Percentiles rank a stretch among this genome's conserved stretches.
phyloP scores from a whole-genome alignment of 2,329 filamentous ascomycete species.

The Fusarium luffae region DNA sequence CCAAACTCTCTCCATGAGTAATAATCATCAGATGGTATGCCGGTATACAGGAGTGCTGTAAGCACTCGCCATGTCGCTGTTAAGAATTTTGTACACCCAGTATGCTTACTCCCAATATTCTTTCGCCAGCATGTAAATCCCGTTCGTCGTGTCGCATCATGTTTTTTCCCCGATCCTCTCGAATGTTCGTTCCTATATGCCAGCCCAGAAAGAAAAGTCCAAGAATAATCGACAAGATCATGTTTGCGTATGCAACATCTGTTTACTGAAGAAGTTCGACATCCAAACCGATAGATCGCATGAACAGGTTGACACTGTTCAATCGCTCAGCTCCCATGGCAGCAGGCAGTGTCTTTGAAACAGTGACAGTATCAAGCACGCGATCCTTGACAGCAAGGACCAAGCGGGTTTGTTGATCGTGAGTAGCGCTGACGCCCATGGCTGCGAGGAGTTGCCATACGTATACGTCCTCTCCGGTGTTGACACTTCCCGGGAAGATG shows the following conservation, averaged over 20 bases:
- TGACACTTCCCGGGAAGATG: slow-evolving; percentile 92
- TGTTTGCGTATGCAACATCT: slow-evolving; percentile 24
- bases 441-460: slow-evolving; percentile 98
- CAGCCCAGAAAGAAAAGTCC: slow-evolving; percentile 44
- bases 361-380: slow-evolving; percentile 92
- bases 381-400: slow-evolving; percentile 97
- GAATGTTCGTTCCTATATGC: slow-evolving; percentile 41
- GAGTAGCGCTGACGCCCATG: slow-evolving; percentile 91
- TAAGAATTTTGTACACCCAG: slow-evolving; percentile 41
- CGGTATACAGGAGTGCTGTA: slow-evolving; percentile 30
- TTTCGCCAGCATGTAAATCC: slow-evolving; percentile 38
- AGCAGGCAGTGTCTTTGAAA: slow-evolving; percentile 88
- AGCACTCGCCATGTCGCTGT: slow-evolving; percentile 33
- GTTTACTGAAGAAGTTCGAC: slow-evolving; percentile 74
- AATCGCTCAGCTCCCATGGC: slow-evolving; percentile 87
- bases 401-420: slow-evolving; percentile 93
- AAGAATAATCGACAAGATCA: slow-evolving; percentile 42
- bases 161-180: slow-evolving; percentile 36
- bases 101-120: slow-evolving; percentile 34
- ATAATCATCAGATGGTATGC: slow-evolving; percentile 33
- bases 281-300: slow-evolving; percentile 98
- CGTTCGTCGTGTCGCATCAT: slow-evolving; percentile 28
- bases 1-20: slow-evolving; percentile 28
- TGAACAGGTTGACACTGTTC: slow-evolving; percentile 96
- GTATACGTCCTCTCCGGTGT: slow-evolving; percentile 91